Conservation (phyloP, 495 filamentous ascomycete genomes). For the Immersiella caudata region DNA sequence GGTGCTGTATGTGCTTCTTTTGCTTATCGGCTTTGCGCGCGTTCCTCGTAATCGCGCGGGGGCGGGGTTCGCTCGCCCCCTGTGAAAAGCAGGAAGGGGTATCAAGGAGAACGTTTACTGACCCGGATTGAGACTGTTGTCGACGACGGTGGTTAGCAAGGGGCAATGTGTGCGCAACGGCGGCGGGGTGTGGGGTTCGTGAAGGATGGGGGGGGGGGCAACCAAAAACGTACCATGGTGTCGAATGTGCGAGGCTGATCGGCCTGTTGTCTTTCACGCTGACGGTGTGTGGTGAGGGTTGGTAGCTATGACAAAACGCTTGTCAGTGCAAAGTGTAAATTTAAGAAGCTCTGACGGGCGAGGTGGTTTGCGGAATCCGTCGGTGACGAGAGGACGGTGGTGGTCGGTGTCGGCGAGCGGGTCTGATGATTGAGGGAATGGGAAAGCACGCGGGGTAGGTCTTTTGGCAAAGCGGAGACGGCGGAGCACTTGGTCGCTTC, state of each 20-base stretch:
- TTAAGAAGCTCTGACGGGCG: slow-evolving; percentile 1
- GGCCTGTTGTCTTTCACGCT: not conserved
- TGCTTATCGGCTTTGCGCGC: slow-evolving; percentile 7
- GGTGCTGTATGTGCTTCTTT: not conserved
- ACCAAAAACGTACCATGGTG: slow-evolving; percentile 17
- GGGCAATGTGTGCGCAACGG: not conserved
- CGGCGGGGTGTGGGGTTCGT: not conserved
- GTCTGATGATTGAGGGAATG: slow-evolving; percentile 11
- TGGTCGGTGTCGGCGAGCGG: slow-evolving; percentile 13
- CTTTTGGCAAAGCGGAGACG: slow-evolving; percentile 21
- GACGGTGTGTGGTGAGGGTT: not conserved
- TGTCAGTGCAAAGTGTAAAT: not conserved
- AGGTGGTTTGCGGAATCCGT: not conserved
- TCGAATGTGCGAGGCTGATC: not conserved
- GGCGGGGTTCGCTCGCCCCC: not conserved
- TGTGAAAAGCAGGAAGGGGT: slow-evolving; percentile 11
- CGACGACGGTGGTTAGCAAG: slow-evolving; percentile 14
- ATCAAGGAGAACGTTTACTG: slow-evolving; percentile 41
- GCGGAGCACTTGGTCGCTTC: slow-evolving; percentile 11
- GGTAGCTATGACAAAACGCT: not conserved
- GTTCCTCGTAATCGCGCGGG: not conserved
- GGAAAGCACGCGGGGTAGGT: slow-evolving; percentile 22
- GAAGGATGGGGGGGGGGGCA: not conserved
- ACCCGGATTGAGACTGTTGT: slow-evolving; percentile 69
- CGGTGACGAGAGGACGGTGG: slow-evolving; percentile 4